A percentile compares a stretch with the other conserved stretches of the same genome.
These are phyloP conservation scores for Combretum micranthum DNA, from an alignment of 345 rosid genomes.

Conservation along the genomic window DNA sequence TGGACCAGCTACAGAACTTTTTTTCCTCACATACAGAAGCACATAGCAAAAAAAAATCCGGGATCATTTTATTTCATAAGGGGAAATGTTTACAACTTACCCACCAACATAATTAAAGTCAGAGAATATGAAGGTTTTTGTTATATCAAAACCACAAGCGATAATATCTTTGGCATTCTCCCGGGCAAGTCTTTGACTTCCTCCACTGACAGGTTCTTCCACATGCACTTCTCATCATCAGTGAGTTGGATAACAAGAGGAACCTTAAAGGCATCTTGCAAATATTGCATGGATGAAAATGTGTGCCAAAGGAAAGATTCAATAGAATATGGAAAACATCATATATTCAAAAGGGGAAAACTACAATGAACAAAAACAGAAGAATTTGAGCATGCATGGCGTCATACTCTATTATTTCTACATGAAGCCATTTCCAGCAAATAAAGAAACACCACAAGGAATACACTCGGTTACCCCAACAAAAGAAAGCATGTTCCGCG, in stretches of 20 bases:
- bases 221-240: conserved; percentile 87
- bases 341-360: neutral
- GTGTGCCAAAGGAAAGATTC: neutral
- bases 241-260: conserved; percentile 93
- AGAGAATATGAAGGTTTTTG: conserved; percentile 81
- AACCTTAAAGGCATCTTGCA: conserved; percentile 88
- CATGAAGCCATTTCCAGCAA: too few relatives aligned
- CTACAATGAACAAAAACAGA: neutral
- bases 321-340: neutral
- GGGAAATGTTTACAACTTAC: conserved; percentile 28
- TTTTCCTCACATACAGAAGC: too few relatives aligned
- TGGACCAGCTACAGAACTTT: too few relatives aligned
- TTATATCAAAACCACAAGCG: conserved; percentile 88
- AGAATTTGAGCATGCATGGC: too few relatives aligned
- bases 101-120: conserved; percentile 90
- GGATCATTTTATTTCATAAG: neutral
- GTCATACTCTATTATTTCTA: too few relatives aligned
- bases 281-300: conserved; percentile 25
- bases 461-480: too few relatives aligned
- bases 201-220: conserved; percentile 79
- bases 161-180: conserved; percentile 95
- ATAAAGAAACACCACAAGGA: too few relatives aligned
- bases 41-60: neutral
- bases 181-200: conserved; percentile 85
- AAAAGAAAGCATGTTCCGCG: too few relatives aligned